Base-by-base conservation (phyloP, 441 rosid species). In the Erodium trifolium region DNA sequence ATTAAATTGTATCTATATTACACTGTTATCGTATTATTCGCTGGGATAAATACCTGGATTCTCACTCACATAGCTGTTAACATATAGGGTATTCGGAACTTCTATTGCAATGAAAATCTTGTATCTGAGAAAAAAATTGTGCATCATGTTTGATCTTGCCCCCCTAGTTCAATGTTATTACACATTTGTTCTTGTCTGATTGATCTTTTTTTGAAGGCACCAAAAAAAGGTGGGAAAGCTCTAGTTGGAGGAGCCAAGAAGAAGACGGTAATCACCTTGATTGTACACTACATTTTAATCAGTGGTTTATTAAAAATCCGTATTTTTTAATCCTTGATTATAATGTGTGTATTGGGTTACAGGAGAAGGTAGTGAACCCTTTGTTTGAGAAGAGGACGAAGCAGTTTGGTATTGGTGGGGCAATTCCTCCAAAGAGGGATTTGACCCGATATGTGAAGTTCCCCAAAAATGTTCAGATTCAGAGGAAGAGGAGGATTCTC, bases 351-450 rank as follows among this genome's bases (percentile, higher is more conserved):
- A 8, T 55, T 53, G 9, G 29, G 31, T 23, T 64, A 0, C 73
- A 92, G 96, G 96, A 90, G 73, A 92, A 88, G 86, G 90, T 86
- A 3, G 83, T 79, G 12, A 90, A 92, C 70, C 96, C 98, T 13
- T 70, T 92, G 67, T 92, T 92, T 19, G 97, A 92, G 86, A 92
- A 88, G 74, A 79, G 96, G 11, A 92, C 92, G 0, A 88, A 85
- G 84, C 97, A 88, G 76, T 92, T 92, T 29, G 97, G 98, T 5
- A 91, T 93, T 2, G 97, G 97, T 29, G 97, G 96, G 64, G 94
- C 96, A 12, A 63, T 90, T 68, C 94, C 97, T 11, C 97, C 98
- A 0, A 91, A 91, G 81, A 93, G 83, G 82, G 96, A 88, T 68
- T 75, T 90, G 72, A 80, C 87, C 10, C 78, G 96, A 0, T 90